Evolutionary conservation across 75 land plant species (phyloP).

Genomic region (Larix kaempferi): DNA sequence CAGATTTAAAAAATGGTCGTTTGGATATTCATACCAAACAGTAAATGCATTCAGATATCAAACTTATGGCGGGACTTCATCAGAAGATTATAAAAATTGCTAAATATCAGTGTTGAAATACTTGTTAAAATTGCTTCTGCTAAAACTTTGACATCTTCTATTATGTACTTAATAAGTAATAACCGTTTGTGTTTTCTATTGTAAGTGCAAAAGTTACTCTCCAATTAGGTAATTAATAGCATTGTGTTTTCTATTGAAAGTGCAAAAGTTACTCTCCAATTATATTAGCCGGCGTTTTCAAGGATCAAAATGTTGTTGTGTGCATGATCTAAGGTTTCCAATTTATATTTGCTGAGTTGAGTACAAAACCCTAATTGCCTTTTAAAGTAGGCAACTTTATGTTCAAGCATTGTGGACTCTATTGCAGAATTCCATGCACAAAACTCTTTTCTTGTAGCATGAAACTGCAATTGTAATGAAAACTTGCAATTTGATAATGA

Average conservation of each 20-base stretch:
- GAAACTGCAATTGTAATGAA: too few species aligned
- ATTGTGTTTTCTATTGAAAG: neutral
- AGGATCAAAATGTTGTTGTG: neutral
- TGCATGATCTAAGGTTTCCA: neutral
- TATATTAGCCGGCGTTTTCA: neutral
- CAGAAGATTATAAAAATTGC: neutral
- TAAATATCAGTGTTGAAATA: neutral
- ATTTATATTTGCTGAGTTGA: neutral
- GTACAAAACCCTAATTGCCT: neutral
- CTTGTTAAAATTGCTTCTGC: neutral
- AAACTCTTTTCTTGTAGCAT: too few species aligned
- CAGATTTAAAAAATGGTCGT: too few species aligned
- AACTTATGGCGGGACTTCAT: neutral
- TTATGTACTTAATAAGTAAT: neutral
- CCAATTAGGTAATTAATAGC: neutral
- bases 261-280: neutral
- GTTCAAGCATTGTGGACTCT: neutral
- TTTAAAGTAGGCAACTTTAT: neutral
- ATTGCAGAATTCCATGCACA: too few species aligned
- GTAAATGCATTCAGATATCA: neutral
- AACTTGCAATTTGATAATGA: too few species aligned
- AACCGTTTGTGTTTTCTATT: neutral
- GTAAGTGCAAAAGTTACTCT: neutral
- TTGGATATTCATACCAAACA: too few species aligned
- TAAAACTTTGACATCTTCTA: neutral